Conservation (phyloP, 768 basidiomycete species). For the Boletus edulis region DNA sequence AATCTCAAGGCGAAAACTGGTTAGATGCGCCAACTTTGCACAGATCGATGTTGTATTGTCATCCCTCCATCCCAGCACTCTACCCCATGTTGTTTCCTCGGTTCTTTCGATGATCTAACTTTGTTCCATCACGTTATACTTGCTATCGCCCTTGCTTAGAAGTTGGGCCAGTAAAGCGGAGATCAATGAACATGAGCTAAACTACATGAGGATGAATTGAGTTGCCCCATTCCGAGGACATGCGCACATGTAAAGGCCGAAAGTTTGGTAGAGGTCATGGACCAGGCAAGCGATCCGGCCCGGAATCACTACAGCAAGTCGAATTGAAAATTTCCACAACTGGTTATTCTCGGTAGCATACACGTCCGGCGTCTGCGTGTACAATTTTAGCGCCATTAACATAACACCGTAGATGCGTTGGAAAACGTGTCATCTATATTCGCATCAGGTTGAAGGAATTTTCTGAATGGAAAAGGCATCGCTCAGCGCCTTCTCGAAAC, state of each 20-base stretch:
- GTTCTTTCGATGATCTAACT: not conserved
- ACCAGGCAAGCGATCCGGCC: no score
- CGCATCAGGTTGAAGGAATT: not conserved
- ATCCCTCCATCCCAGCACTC: not conserved
- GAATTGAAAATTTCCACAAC: no score
- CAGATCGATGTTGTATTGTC: not conserved
- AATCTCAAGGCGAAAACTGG: slow-evolving; percentile 65
- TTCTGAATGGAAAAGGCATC: not conserved
- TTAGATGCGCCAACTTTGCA: slow-evolving; percentile 18
- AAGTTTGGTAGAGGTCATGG: no score
- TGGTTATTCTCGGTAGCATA: no score
- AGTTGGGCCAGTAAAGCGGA: not conserved
- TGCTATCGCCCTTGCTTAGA: not conserved
- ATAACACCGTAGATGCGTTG: no score
- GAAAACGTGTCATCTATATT: no score
- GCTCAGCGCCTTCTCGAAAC: not conserved
- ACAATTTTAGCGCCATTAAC: no score
- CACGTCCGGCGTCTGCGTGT: no score
- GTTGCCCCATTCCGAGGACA: not conserved
- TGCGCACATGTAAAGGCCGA: not conserved
- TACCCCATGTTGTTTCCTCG: not conserved
- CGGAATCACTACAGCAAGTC: no score
- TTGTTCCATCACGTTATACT: not conserved
- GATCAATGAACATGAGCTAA: not conserved
- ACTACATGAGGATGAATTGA: not conserved